Base-by-base conservation (phyloP, 2,329 filamentous ascomycete genomes). In the Septoria petroselini region DNA sequence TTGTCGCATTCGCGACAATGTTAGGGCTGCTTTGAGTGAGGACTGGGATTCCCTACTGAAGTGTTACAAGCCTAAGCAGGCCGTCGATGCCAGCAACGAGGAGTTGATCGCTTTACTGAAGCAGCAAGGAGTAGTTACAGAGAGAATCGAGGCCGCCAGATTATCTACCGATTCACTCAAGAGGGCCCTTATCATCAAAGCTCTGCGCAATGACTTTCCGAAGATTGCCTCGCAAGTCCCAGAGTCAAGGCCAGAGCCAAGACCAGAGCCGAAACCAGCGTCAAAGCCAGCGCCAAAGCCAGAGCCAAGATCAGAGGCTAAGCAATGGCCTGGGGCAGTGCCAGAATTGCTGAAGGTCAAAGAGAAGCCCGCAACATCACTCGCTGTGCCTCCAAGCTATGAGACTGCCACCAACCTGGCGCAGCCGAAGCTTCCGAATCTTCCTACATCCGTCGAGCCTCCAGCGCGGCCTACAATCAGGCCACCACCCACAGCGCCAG, bases 1-100 rank as follows among this genome's bases (percentile, higher is more conserved):
- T 30, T 8, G 41, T 17, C 41, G 48, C 7, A 51, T 51, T 5
- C 41, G 37, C 19, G 37, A 46, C 29, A 51, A 46, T 30, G 48
- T 35, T 12, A 37, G 14, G 18, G 35, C 41, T 19, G 41, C 41
- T 14, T 21, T 46, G n/a, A 17, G 27, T 23, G 25, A 34, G 17
- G 33, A 46, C 7, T 38, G 37, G 41, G 35, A 30, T 7, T n/a
- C 21, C 12, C 3, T 46, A 14, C 30, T 29, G 12, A 46, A 37
- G 37, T 45, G 41, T 15, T 51, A 45, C 19, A 41, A 37, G 29
- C 48, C 41, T n/a, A 3, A 7, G 2, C 41, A 41, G 14, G 8
- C 23, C 8, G 17, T 18, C 14, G 15, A 41, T 27, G 12, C 25
- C 8, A 35, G 37, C 2, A 33, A 51, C 17, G 6, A 18, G 19